These are phyloP conservation scores for Russula olivacea DNA, from an alignment of 768 basidiomycete genomes.

Conservation along the genomic window DNA sequence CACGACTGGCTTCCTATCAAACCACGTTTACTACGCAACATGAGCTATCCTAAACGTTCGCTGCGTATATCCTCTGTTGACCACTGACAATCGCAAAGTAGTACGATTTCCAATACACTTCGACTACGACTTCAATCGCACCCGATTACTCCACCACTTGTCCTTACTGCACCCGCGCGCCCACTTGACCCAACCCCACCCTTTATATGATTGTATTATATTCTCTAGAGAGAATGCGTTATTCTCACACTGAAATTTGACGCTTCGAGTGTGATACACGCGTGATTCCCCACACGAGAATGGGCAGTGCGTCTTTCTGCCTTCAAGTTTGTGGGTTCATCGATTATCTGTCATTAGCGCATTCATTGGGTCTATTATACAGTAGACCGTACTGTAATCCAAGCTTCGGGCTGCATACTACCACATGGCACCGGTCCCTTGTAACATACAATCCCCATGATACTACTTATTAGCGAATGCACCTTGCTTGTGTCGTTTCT, in stretches of 20 bases:
- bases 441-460: not conserved
- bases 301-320: slow-evolving; percentile 85
- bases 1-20: slow-evolving; percentile 34
- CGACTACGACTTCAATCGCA: too few relatives aligned
- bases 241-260: slow-evolving; percentile 38
- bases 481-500: not conserved
- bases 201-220: not conserved
- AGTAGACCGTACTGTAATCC: slow-evolving; percentile 57
- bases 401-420: slow-evolving; percentile 47
- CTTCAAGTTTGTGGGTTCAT: slow-evolving; percentile 62
- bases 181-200: too few relatives aligned
- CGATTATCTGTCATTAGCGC: slow-evolving; percentile 54
- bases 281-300: slow-evolving; percentile 80
- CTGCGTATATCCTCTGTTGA: not conserved
- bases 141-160: too few relatives aligned
- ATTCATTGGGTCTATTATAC: slow-evolving; percentile 72
- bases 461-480: not conserved
- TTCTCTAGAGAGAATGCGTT: slow-evolving; percentile 8
- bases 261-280: slow-evolving; percentile 61
- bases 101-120: too few relatives aligned
- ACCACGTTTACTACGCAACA: slow-evolving; percentile 75
- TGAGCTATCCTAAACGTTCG: slow-evolving; percentile 87
- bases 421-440: not conserved
- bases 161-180: too few relatives aligned
- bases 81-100: too few relatives aligned